phyloP scores from a whole-genome alignment of 768 basidiomycete genomes.

The Megacollybia marginata region DNA sequence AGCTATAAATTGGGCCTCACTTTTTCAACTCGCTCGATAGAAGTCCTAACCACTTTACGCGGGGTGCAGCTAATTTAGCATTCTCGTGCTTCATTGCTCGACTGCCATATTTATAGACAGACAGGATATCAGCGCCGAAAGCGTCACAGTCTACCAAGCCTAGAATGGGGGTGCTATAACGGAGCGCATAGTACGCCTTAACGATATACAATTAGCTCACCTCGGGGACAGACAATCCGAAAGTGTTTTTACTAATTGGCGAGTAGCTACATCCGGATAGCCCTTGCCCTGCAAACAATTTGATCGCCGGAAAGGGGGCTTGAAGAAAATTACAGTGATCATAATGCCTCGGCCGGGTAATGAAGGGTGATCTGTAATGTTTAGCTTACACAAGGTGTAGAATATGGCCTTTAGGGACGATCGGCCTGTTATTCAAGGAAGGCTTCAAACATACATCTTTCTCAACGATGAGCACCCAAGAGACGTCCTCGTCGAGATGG shows the following conservation, averaged over 20 bases:
- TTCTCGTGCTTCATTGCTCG: slow-evolving; percentile 62
- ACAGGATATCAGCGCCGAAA: slow-evolving; percentile 87
- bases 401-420: slow-evolving; percentile 75
- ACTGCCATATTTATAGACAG: slow-evolving; percentile 83
- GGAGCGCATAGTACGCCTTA: neutral
- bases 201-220: slow-evolving; percentile 30
- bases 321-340: slow-evolving; percentile 52
- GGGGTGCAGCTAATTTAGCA: slow-evolving; percentile 53
- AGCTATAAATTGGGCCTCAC: slow-evolving; percentile 30
- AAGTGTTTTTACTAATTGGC: slow-evolving; percentile 73
- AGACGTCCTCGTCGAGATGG: slow-evolving; percentile 40
- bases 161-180: slow-evolving; percentile 62
- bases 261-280: slow-evolving; percentile 90
- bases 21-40: slow-evolving; percentile 55
- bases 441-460: slow-evolving; percentile 62
- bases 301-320: neutral
- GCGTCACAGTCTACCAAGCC: slow-evolving; percentile 88
- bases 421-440: neutral
- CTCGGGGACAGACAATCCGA: slow-evolving; percentile 53
- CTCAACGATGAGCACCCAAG: slow-evolving; percentile 86
- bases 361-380: slow-evolving; percentile 38
- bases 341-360: slow-evolving; percentile 64
- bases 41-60: slow-evolving; percentile 79
- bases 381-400: slow-evolving; percentile 65
- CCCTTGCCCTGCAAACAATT: slow-evolving; percentile 73